These are phyloP conservation scores for Colletotrichum neosansevieriae DNA, from an alignment of 2,329 filamentous ascomycete genomes.

Conservation along the genomic window DNA sequence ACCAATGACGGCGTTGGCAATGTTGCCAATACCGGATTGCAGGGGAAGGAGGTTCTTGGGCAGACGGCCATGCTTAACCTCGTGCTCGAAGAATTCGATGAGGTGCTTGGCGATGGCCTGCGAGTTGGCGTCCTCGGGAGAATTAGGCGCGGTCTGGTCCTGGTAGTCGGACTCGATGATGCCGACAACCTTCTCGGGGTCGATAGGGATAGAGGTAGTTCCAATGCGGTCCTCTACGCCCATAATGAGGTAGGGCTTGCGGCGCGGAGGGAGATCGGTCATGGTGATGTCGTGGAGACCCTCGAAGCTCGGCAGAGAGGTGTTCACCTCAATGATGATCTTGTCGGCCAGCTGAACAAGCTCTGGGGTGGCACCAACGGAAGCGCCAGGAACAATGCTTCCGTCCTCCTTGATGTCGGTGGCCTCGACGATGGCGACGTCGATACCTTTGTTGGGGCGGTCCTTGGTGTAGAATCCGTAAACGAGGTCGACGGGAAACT, in stretches of 20 bases:
- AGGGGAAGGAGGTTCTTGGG: conserved; percentile 82
- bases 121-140: conserved; percentile 79
- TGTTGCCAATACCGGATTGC: conserved; percentile 92
- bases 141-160: conserved; percentile 79
- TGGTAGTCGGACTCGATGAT: conserved; percentile 88
- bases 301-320: conserved; percentile 84
- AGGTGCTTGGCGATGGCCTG: conserved; percentile 81
- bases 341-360: conserved; percentile 93
- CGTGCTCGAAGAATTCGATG: conserved; percentile 87
- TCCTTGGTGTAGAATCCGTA: conserved; percentile 90
- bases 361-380: conserved; percentile 86
- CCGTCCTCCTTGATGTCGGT: conserved; percentile 90
- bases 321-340: conserved; percentile 92
- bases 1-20: conserved; percentile 91
- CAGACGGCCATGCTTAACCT: conserved; percentile 82
- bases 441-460: conserved; percentile 78
- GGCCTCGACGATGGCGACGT: conserved; percentile 88
- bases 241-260: conserved; percentile 90
- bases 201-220: conserved; percentile 83
- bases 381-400: conserved; percentile 88
- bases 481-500: conserved; percentile 90
- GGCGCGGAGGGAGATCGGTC: conserved; percentile 82
- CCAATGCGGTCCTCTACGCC: conserved; percentile 88
- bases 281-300: conserved; percentile 92
- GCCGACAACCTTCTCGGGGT: conserved; percentile 86